These are phyloP conservation scores for Fusarium continuum DNA, from an alignment of 2,329 filamentous ascomycete genomes.

Conservation along the genomic window DNA sequence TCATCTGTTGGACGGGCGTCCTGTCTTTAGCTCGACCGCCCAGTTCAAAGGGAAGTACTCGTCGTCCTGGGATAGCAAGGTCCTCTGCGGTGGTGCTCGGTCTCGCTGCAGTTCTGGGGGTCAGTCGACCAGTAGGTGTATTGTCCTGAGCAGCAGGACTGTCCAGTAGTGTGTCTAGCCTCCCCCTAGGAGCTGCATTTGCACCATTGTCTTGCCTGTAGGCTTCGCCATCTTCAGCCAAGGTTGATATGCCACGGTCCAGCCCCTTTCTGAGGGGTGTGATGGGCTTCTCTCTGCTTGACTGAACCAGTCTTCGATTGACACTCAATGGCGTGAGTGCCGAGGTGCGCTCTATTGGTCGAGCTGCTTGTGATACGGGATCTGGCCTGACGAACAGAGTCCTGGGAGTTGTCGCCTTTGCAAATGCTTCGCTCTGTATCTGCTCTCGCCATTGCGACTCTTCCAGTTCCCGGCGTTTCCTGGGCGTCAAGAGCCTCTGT, in stretches of 20 bases:
- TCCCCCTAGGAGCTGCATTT: conserved; percentile 39
- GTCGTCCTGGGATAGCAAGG: conserved; percentile 51
- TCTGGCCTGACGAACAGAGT: conserved; percentile 35
- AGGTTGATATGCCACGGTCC: conserved; percentile 50
- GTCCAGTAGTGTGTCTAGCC: conserved; percentile 49
- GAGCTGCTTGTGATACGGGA: conserved; percentile 28
- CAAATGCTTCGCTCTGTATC: conserved; percentile 12
- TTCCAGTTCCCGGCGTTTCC: conserved; percentile 47
- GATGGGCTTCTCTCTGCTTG: conserved; percentile 35
- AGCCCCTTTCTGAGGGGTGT: conserved; percentile 39
- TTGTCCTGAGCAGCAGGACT: conserved; percentile 38
- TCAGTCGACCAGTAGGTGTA: conserved; percentile 41
- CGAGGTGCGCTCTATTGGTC: conserved; percentile 34
- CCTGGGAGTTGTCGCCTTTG: conserved; percentile 23
- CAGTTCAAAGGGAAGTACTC: conserved; percentile 52
- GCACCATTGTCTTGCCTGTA: conserved; percentile 32
- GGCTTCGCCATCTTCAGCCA: conserved; percentile 60
- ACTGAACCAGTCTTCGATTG: conserved; percentile 44
- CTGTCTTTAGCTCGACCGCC: conserved; percentile 21
- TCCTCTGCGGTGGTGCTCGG: conserved; percentile 32
- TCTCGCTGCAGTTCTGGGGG: conserved; percentile 35
- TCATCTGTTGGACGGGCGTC: conserved; percentile 16
- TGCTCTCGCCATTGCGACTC: conserved; percentile 15
- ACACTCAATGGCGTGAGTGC: conserved; percentile 51
- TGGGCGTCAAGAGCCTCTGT: conserved; percentile 48